A percentile compares a stretch with the other conserved stretches of the same genome.
These are phyloP conservation scores for Alternaria conjuncta DNA, from an alignment of 2,329 filamentous ascomycete genomes.

Conservation along the genomic window DNA sequence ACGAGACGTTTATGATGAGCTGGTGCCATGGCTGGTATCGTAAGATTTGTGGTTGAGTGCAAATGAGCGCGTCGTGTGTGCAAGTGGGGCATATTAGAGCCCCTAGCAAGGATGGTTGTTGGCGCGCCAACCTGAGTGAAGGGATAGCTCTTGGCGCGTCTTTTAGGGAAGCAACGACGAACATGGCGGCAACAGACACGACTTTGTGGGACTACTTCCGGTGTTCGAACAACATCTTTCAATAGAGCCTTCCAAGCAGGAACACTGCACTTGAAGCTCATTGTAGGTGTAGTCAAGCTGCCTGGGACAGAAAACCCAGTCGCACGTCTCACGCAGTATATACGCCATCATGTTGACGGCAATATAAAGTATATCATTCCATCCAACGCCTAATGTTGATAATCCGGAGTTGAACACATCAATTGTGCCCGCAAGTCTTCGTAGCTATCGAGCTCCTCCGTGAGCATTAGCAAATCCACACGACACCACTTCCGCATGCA, in stretches of 20 bases:
- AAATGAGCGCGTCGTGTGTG: background rate
- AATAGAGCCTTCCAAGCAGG: background rate
- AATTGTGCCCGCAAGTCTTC: background rate
- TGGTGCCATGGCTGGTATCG: background rate
- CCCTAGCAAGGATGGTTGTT: background rate
- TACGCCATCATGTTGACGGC: background rate
- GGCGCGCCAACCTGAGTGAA: background rate
- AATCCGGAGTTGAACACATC: background rate
- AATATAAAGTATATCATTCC: background rate
- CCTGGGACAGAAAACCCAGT: background rate
- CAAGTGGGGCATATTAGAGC: background rate
- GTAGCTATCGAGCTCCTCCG: background rate
- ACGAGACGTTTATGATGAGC: background rate
- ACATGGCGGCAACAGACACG: background rate
- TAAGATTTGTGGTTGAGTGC: background rate
- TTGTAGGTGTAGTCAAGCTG: background rate
- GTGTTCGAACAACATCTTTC: too few species aligned
- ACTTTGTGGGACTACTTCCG: background rate
- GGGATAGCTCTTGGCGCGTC: background rate
- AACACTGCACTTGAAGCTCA: background rate
- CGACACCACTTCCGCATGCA: background rate
- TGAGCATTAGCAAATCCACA: background rate
- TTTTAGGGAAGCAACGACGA: background rate
- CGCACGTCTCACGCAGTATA: background rate
- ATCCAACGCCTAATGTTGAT: conserved; percentile 6